A percentile compares a stretch with the other conserved stretches of the same genome.
These are phyloP conservation scores for Diplocarpon mali DNA, from an alignment of 2,329 filamentous ascomycete genomes.

Conservation along the genomic window DNA sequence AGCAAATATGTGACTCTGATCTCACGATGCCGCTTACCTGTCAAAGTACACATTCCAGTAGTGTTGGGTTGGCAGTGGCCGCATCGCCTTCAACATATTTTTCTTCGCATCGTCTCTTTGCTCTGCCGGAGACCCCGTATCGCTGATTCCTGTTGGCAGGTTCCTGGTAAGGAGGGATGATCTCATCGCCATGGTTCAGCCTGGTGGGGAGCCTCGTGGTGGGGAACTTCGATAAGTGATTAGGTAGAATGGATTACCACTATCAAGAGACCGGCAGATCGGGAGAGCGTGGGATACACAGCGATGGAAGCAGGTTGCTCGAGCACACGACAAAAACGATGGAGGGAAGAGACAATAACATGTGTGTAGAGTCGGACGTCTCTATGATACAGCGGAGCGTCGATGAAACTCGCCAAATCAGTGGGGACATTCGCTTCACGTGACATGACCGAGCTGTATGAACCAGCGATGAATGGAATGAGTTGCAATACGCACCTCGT, in stretches of 20 bases:
- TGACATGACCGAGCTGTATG: too few species aligned
- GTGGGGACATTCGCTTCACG: background rate
- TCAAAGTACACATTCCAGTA: conserved; percentile 68
- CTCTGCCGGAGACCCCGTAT: conserved; percentile 58
- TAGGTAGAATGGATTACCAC: conserved; percentile 1
- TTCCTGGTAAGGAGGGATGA: conserved; percentile 51
- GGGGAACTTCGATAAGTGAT: conserved; percentile 3
- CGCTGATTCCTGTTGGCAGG: conserved; percentile 49
- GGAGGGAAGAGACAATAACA: conserved; percentile 6
- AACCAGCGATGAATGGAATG: too few species aligned
- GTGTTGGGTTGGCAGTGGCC: conserved; percentile 66
- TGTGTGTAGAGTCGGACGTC: conserved; percentile 1
- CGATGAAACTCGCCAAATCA: conserved; percentile 6
- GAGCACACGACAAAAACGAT: background rate
- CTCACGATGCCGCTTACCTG: conserved; percentile 31
- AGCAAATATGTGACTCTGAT: background rate
- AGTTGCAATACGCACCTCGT: too few species aligned
- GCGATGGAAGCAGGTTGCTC: background rate
- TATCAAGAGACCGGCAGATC: background rate
- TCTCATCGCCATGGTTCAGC: conserved; percentile 39
- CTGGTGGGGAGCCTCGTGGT: conserved; percentile 12
- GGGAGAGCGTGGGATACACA: background rate
- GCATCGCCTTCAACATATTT: conserved; percentile 66
- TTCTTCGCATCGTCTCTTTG: conserved; percentile 71
- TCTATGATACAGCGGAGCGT: conserved; percentile 5